phyloP scores from a whole-genome alignment of 1,284 basidiomycete genomes.

The Irpex sp. region DNA sequence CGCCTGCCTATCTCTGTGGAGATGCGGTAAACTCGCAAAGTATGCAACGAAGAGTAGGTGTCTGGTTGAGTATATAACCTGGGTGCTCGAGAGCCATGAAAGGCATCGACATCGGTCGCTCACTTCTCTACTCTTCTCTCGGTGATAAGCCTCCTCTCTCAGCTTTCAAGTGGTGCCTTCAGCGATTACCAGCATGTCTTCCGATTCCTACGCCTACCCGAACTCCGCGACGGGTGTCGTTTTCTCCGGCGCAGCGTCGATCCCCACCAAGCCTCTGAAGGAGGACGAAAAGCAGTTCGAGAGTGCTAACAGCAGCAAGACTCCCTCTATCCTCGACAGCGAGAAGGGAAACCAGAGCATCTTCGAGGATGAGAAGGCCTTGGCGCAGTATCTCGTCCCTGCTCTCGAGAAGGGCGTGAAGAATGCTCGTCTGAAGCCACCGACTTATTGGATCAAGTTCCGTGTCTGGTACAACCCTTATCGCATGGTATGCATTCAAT shows the following conservation, averaged over 20 bases:
- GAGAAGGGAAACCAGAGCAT: slow-evolving; percentile 9
- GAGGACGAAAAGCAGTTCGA: neutral
- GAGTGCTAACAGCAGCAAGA: slow-evolving; percentile 8
- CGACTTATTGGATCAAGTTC: slow-evolving; percentile 10
- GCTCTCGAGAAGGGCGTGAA: slow-evolving; percentile 14
- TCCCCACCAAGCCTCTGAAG: neutral
- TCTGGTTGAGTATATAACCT: neutral
- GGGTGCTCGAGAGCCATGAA: neutral
- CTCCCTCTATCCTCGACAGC: slow-evolving; percentile 6
- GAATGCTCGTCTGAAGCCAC: slow-evolving; percentile 10
- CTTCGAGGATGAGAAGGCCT: slow-evolving; percentile 9
- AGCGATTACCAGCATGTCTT: neutral
- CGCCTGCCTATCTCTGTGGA: neutral
- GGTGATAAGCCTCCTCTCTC: neutral
- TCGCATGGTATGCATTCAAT: slow-evolving; percentile 7
- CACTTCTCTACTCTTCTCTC: neutral
- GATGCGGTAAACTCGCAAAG: neutral
- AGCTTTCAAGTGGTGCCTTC: neutral
- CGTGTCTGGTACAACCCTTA: slow-evolving; percentile 16
- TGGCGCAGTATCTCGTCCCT: slow-evolving; percentile 12
- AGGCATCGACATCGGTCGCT: slow-evolving; percentile 1
- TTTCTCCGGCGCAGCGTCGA: slow-evolving; percentile 3
- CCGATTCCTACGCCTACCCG: neutral
- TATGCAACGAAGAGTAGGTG: neutral
- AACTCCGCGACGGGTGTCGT: slow-evolving; percentile 8